A percentile compares a stretch with the other conserved stretches of the same genome.
phyloP scores from a whole-genome alignment of 768 basidiomycete species.

The Hysterangium stoloniferum region DNA sequence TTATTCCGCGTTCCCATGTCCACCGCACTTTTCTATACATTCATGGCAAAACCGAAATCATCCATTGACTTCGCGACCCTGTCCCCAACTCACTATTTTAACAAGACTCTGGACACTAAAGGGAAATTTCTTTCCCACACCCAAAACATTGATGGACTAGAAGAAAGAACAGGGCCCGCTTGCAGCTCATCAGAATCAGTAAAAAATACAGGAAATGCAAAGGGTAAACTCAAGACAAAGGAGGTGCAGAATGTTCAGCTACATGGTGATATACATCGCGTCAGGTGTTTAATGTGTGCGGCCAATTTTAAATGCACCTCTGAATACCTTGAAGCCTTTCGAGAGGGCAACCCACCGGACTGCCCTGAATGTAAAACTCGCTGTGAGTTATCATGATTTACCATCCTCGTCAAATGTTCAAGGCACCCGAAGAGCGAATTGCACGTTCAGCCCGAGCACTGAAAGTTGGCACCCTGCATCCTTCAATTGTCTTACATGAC shows the following conservation, averaged over 20 bases:
- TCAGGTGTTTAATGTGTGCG: conserved; percentile 81
- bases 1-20: conserved; percentile 82
- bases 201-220: conserved; percentile 51
- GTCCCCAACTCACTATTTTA: conserved; percentile 81
- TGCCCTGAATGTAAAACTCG: conserved; percentile 81
- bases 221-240: conserved; percentile 55
- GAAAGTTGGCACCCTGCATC: conserved; percentile 79
- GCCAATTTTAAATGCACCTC: conserved; percentile 64
- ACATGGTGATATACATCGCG: conserved; percentile 89
- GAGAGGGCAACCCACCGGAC: conserved; percentile 64
- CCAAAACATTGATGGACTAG: conserved; percentile 96
- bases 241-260: conserved; percentile 87
- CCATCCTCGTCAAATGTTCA: conserved; percentile 2
- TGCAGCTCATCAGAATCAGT: conserved; percentile 49
- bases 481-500: conserved; percentile 91
- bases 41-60: conserved; percentile 84
- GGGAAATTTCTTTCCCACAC: conserved; percentile 87
- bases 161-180: conserved; percentile 69
- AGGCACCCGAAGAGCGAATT: conserved; percentile 68
- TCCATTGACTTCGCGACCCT: conserved; percentile 76
- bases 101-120: conserved; percentile 75
- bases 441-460: conserved; percentile 76
- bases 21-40: conserved; percentile 87
- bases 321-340: conserved; percentile 57
- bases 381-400: conserved; percentile 44